A percentile compares a stretch with the other conserved stretches of the same genome.
Evolutionary conservation across 176 grass and related monocot species (phyloP).

Genomic region (Thalia dealbata): DNA sequence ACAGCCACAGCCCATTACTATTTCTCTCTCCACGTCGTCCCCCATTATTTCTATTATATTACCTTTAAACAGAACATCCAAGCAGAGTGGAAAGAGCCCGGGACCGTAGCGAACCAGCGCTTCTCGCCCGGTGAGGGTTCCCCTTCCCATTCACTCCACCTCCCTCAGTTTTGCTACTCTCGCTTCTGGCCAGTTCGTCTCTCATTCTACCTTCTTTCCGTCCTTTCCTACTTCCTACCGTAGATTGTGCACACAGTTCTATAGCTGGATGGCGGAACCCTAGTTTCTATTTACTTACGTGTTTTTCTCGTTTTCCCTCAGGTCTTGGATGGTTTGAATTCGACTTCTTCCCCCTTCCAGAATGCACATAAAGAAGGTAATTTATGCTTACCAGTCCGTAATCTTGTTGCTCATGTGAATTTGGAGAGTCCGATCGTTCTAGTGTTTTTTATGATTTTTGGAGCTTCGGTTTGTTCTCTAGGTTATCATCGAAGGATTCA

Average conservation of each 20-base stretch:
- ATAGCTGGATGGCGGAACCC: not conserved
- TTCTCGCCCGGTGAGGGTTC: not conserved
- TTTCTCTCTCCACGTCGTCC: no score
- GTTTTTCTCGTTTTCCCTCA: not conserved
- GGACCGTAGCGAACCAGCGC: not conserved
- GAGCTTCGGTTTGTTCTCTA: slow-evolving; percentile 2
- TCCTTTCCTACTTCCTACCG: not conserved
- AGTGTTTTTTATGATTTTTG: no score
- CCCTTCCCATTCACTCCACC: not conserved
- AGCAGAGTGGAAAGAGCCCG: not conserved
- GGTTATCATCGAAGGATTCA: slow-evolving; percentile 95
- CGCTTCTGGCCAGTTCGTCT: not conserved
- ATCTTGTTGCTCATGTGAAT: no score
- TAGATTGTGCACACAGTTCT: not conserved
- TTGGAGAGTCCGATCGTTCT: no score
- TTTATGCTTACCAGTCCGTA: not conserved
- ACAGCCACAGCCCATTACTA: no score
- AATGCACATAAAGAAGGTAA: slow-evolving; percentile 94
- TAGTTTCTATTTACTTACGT: not conserved
- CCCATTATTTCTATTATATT: not conserved
- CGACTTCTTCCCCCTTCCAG: not conserved
- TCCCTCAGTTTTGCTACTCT: not conserved
- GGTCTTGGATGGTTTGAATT: not conserved
- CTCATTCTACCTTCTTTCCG: not conserved
- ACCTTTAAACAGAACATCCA: no score